These are phyloP conservation scores for Aspergillus calidoustus DNA, from an alignment of 2,329 filamentous ascomycete genomes.

Conservation along the genomic window DNA sequence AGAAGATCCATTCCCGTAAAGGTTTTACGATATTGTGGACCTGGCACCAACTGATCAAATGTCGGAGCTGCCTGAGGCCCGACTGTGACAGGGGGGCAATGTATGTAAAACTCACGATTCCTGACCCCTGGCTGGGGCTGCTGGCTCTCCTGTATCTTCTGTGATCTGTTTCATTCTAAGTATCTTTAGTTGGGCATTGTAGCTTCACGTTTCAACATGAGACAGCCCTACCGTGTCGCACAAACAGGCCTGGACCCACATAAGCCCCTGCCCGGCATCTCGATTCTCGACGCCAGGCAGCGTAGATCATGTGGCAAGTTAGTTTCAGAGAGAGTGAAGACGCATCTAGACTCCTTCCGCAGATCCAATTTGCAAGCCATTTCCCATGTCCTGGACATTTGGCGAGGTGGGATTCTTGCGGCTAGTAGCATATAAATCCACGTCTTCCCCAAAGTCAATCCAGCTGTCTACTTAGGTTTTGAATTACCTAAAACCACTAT, in stretches of 20 bases:
- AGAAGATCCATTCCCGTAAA: neutral
- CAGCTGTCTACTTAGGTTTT: too few relatives aligned
- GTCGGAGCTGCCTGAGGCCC: too few relatives aligned
- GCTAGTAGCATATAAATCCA: neutral
- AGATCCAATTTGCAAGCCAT: neutral
- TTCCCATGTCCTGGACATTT: neutral
- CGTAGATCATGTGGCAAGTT: neutral
- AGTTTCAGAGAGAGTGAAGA: neutral
- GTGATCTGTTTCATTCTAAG: neutral
- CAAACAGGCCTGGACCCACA: neutral
- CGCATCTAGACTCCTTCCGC: neutral
- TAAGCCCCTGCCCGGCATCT: neutral
- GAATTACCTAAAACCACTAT: neutral
- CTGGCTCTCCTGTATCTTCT: too few relatives aligned
- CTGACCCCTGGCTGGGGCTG: too few relatives aligned
- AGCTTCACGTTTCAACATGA: conserved; percentile 3
- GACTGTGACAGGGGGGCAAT: too few relatives aligned
- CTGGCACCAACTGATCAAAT: too few relatives aligned
- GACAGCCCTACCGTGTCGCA: neutral
- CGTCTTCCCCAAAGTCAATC: neutral
- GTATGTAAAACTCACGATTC: too few relatives aligned
- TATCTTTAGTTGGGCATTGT: neutral
- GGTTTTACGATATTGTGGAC: too few relatives aligned
- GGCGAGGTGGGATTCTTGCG: neutral
- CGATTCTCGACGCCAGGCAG: neutral